These are phyloP conservation scores for Eutypa lata DNA, from an alignment of 2,329 filamentous ascomycete genomes.

Conservation along the genomic window DNA sequence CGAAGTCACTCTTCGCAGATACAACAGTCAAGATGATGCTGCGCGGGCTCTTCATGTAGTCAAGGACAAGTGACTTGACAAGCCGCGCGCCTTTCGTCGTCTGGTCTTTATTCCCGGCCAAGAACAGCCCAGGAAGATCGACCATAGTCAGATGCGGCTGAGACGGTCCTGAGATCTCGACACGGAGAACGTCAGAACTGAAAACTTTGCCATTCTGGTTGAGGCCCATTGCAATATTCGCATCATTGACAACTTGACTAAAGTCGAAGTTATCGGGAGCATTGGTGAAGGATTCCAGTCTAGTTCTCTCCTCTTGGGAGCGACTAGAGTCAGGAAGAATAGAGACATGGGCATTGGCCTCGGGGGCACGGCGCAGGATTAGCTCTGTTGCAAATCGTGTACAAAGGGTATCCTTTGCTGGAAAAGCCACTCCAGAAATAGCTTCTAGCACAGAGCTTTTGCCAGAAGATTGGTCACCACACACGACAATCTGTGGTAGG, in stretches of 20 bases:
- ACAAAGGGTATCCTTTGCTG: conserved; percentile 51
- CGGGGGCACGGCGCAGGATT: conserved; percentile 42
- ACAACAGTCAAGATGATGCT: conserved; percentile 60
- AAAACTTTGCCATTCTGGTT: conserved; percentile 28
- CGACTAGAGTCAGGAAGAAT: conserved; percentile 31
- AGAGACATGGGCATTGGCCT: conserved; percentile 26
- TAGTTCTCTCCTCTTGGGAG: conserved; percentile 20
- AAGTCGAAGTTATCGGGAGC: conserved; percentile 19
- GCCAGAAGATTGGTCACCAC: conserved; percentile 55
- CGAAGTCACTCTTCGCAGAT: conserved; percentile 51
- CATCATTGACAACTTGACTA: conserved; percentile 30
- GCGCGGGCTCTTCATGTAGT: conserved; percentile 53
- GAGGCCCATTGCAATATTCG: conserved; percentile 25
- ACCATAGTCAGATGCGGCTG: conserved; percentile 53
- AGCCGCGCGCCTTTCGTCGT: conserved; percentile 37
- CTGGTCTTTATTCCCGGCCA: conserved; percentile 40
- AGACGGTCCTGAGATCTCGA: conserved; percentile 43
- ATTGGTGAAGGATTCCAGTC: conserved; percentile 9
- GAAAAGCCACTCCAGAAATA: conserved; percentile 56
- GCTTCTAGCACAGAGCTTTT: conserved; percentile 62
- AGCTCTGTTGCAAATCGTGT: conserved; percentile 60
- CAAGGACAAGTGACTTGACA: conserved; percentile 43
- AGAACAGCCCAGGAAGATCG: conserved; percentile 55
- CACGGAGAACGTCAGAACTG: conserved; percentile 40
- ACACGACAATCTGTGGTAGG: conserved; percentile 46